Evolutionary conservation across 257 asterid species (phyloP), one percentile per base, ranked within the genome.

Genomic region (Petunia secreta): DNA sequence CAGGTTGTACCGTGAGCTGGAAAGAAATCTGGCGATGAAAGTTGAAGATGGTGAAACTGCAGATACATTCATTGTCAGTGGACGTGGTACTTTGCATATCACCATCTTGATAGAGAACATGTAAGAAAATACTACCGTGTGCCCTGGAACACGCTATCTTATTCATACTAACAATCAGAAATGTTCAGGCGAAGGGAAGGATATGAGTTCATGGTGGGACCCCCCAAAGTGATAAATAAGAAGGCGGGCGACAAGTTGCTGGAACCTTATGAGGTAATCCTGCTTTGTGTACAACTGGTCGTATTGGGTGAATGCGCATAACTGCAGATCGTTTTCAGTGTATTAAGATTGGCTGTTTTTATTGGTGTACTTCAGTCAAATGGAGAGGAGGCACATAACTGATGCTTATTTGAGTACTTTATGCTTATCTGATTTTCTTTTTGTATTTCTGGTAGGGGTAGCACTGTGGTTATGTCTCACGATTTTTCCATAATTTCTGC

Each of bases 161-260:
- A 60, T 64, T 78, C 36, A 48, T 84, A 79, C 68, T 87, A 41
- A 85, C 76, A 16, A 71, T 53, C 9, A 64, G 40, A 54, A 66
- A 78, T 79, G 64, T 76, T 82, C 94, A 95, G 99, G 97, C 95
- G 99, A 76, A 92, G 99, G 86, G 99, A 96, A 92, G 99, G 99
- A 85, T 94, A 84, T 8, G 99, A 96, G 84, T 94, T 94, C 95
- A 96, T 96, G 99, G 99, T 96, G 82, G 99, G 99, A 60, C 99
- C 99, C 13, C 99, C 99, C 77, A 96, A 94, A 87, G 98, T 96
- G 80, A 96, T 96, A 81, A 96, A 96, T 87, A 96, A 92, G 85
- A 88, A 39, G 40, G 94, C 82, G 79, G 43, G 87, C n/a, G 99
- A 91, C 89, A 90, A 90, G 82, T 75, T 91, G 87, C 89, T 92